These are phyloP conservation scores for Globisporangium megalacanthum DNA, from an alignment of 352 stramenopile genomes.

Conservation along the genomic window DNA sequence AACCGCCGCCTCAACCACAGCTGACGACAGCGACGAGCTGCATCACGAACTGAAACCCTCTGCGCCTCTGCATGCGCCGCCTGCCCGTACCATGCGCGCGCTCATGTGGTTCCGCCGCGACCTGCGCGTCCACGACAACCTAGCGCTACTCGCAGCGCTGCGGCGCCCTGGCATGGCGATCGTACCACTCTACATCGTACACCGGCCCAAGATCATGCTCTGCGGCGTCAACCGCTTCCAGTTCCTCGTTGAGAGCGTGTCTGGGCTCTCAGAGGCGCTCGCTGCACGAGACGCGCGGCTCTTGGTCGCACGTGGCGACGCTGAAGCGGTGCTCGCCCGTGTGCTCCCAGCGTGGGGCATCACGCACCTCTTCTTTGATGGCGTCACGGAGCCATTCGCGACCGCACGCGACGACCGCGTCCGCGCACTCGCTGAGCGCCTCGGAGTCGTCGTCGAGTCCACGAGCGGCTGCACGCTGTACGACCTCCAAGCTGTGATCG, in stretches of 20 bases:
- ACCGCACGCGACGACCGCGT: slow-evolving; percentile 73
- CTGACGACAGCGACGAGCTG: not conserved
- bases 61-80: not conserved
- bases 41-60: not conserved
- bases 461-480: slow-evolving; percentile 68
- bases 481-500: slow-evolving; percentile 59
- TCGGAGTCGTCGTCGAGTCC: slow-evolving; percentile 69
- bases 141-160: slow-evolving; percentile 80
- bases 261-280: slow-evolving; percentile 71
- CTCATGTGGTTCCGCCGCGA: slow-evolving; percentile 95
- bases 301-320: slow-evolving; percentile 70
- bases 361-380: slow-evolving; percentile 90
- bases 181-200: slow-evolving; percentile 86
- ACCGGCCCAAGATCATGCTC: slow-evolving; percentile 84
- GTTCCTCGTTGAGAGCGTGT: slow-evolving; percentile 93
- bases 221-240: slow-evolving; percentile 80
- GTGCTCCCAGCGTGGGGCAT: slow-evolving; percentile 85
- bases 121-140: slow-evolving; percentile 95
- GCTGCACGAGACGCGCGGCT: slow-evolving; percentile 54
- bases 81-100: slow-evolving; percentile 16
- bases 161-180: slow-evolving; percentile 38
- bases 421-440: slow-evolving; percentile 29
- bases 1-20: too few species aligned
- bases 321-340: slow-evolving; percentile 70
- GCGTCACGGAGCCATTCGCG: slow-evolving; percentile 89